A percentile compares a stretch with the other conserved stretches of the same genome.
Conservation (phyloP, 2,329 filamentous ascomycete genomes). For the Ceratocystis ficicola region DNA sequence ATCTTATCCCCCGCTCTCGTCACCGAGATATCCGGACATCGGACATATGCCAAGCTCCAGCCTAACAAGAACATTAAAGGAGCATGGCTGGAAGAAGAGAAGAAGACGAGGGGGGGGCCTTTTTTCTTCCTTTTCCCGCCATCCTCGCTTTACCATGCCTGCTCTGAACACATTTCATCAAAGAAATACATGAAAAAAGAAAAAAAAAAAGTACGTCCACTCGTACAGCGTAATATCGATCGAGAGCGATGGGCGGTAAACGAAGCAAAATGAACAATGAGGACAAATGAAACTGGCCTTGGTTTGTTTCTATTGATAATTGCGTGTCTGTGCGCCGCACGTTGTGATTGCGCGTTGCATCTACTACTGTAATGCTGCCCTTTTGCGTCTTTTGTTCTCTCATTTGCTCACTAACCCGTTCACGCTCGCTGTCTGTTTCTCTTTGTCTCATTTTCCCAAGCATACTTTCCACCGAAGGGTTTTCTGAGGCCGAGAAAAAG, state of each 20-base stretch:
- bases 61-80: no score
- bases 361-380: background rate
- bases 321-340: background rate
- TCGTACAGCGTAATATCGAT: background rate
- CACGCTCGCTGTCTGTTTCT: background rate
- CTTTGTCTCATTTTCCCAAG: background rate
- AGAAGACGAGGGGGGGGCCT: no score
- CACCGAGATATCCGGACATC: background rate
- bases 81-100: no score
- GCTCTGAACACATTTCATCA: no score
- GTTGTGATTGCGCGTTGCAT: background rate
- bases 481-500: no score
- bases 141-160: no score
- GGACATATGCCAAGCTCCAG: background rate
- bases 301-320: background rate
- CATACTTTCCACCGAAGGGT: no score
- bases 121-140: background rate
- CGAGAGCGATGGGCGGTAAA: background rate
- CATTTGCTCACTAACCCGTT: background rate
- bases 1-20: background rate
- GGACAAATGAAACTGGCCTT: background rate
- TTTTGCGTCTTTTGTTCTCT: background rate
- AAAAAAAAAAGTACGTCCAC: no score
- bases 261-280: background rate
- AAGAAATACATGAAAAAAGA: no score